Evolutionary conservation across 208 protist species (phyloP).

Genomic region (Leptomonas seymouri): DNA sequence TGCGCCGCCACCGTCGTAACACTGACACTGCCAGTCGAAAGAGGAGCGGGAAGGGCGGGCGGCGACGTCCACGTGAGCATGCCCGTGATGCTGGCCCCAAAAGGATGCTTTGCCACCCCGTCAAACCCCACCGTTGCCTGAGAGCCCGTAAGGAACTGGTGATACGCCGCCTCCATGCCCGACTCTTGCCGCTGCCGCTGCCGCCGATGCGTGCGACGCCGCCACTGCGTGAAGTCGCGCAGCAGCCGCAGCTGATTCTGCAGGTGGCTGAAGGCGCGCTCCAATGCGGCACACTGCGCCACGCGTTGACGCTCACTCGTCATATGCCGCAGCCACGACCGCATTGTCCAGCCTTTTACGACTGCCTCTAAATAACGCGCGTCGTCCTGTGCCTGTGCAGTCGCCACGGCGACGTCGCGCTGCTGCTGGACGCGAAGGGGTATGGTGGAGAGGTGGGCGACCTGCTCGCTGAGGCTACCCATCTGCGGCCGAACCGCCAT

Average conservation of each 20-base stretch:
- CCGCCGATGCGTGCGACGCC: constrained; percentile 37
- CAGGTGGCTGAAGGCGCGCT: constrained; percentile 28
- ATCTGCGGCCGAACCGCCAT: constrained; percentile 43
- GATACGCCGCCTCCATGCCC: constrained; percentile 55
- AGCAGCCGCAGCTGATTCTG: constrained; percentile 36
- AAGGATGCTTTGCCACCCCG: not conserved
- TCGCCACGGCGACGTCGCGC: constrained; percentile 25
- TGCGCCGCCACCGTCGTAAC: not conserved
- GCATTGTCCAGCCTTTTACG: constrained; percentile 74
- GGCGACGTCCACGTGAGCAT: not conserved
- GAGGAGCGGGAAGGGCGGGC: not conserved
- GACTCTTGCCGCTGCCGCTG: constrained; percentile 33
- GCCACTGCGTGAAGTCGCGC: constrained; percentile 60
- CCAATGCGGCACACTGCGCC: constrained; percentile 9
- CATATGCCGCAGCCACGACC: constrained; percentile 62
- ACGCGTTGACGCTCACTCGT: constrained; percentile 19
- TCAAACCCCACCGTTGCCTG: constrained; percentile 40
- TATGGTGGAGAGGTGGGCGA: constrained; percentile 60
- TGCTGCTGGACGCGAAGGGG: constrained; percentile 49
- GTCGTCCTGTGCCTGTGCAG: constrained; percentile 55
- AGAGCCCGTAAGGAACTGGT: constrained; percentile 51
- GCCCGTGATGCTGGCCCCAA: not conserved
- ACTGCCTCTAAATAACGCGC: constrained; percentile 59
- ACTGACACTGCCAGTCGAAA: not conserved
- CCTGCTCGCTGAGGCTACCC: constrained; percentile 71